These are phyloP conservation scores for Platanthera zijinensis DNA, from an alignment of 106 monocot genomes.

Conservation along the genomic window DNA sequence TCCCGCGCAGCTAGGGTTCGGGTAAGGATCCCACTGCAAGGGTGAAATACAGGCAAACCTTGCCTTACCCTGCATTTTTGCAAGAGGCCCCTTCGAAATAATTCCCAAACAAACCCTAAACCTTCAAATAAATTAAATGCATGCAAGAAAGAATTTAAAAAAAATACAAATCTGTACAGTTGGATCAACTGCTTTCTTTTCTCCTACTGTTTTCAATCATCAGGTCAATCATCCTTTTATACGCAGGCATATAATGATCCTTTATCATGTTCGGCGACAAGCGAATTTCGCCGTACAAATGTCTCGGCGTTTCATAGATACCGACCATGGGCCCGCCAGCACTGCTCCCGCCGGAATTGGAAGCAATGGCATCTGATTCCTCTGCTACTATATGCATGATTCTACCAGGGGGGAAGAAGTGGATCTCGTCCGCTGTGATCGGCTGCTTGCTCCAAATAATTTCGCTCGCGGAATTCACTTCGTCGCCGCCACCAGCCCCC, in stretches of 20 bases:
- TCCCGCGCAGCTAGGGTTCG: too few species aligned
- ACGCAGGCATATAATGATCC: conserved; percentile 71
- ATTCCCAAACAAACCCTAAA: neutral
- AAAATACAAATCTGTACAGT: neutral
- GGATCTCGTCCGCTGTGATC: conserved; percentile 18
- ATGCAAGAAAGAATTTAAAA: too few species aligned
- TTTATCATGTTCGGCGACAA: conserved; percentile 60
- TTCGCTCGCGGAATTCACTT: neutral
- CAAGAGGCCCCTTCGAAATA: too few species aligned
- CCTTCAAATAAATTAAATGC: neutral
- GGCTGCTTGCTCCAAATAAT: conserved; percentile 21
- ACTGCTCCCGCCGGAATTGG: conserved; percentile 5
- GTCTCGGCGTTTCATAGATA: conserved; percentile 51
- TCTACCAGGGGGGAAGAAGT: conserved; percentile 61
- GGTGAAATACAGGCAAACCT: too few species aligned
- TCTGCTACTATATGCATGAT: conserved; percentile 60
- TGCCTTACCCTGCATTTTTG: too few species aligned
- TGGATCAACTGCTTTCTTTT: conserved; percentile 10
- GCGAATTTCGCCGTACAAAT: conserved; percentile 56
- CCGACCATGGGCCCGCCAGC: conserved; percentile 15
- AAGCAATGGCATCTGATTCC: conserved; percentile 7
- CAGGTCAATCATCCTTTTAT: conserved; percentile 64
- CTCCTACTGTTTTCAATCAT: conserved; percentile 48
- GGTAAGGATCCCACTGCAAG: too few species aligned
- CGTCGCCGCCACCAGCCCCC: neutral